Percentiles rank a stretch among this genome's conserved stretches.
These are phyloP conservation scores for Jasminum sambac DNA, from an alignment of 257 asterid species.

Conservation along the genomic window DNA sequence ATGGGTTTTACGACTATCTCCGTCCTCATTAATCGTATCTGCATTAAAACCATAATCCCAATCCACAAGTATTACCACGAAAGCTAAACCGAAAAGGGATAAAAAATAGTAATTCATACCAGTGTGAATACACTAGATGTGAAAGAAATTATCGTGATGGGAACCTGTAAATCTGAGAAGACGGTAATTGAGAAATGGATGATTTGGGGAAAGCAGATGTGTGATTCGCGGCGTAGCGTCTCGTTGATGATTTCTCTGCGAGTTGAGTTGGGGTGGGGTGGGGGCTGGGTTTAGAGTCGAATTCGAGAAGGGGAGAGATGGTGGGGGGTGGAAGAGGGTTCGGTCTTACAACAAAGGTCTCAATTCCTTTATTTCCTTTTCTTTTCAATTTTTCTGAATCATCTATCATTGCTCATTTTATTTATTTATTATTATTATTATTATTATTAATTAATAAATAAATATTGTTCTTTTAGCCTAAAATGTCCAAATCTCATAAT, in stretches of 20 bases:
- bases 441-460: too few relatives aligned
- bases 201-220: slow-evolving; percentile 37
- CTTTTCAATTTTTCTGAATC: not conserved
- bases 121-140: slow-evolving; percentile 19
- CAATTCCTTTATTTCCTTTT: not conserved
- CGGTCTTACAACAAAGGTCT: slow-evolving; percentile 28
- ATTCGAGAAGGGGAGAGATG: slow-evolving; percentile 43
- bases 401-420: not conserved
- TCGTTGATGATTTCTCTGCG: slow-evolving; percentile 35
- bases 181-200: not conserved
- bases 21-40: slow-evolving; percentile 29
- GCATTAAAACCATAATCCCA: slow-evolving; percentile 53
- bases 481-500: too few relatives aligned
- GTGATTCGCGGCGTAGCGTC: slow-evolving; percentile 27
- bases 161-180: slow-evolving; percentile 42
- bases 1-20: slow-evolving; percentile 68
- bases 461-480: too few relatives aligned
- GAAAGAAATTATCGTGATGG: slow-evolving; percentile 18
- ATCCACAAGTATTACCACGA: slow-evolving; percentile 31
- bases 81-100: slow-evolving; percentile 8
- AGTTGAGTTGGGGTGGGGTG: slow-evolving; percentile 19
- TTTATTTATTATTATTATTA: too few relatives aligned
- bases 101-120: slow-evolving; percentile 15
- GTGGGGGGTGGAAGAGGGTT: slow-evolving; percentile 21
- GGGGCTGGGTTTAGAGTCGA: slow-evolving; percentile 48